These are phyloP conservation scores for Venturia asperata DNA, from an alignment of 2,329 filamentous ascomycete species.

Conservation along the genomic window DNA sequence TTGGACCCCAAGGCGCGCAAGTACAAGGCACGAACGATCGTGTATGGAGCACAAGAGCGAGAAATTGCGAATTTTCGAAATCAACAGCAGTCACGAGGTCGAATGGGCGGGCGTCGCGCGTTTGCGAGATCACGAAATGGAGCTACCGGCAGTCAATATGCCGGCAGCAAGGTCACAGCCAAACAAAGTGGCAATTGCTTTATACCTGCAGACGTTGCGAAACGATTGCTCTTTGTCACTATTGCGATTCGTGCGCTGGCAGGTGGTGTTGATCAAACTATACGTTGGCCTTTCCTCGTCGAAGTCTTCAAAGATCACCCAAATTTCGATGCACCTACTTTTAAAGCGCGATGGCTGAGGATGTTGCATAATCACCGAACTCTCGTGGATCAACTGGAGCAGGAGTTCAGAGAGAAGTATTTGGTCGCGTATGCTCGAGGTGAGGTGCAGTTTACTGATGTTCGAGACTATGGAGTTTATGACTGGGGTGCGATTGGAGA, in stretches of 20 bases:
- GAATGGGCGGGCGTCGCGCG: neutral
- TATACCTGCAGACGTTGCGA: conserved; percentile 8
- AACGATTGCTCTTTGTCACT: conserved; percentile 16
- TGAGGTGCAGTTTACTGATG: conserved; percentile 39
- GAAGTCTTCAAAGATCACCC: conserved; percentile 40
- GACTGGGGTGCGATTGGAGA: conserved; percentile 42
- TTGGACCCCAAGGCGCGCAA: neutral
- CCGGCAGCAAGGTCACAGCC: conserved; percentile 7
- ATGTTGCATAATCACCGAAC: conserved; percentile 34
- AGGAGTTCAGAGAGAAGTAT: conserved; percentile 41
- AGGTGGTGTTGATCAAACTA: conserved; percentile 8
- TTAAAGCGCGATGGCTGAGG: conserved; percentile 34
- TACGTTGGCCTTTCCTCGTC: conserved; percentile 29
- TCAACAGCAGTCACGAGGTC: neutral
- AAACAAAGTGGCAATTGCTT: conserved; percentile 12
- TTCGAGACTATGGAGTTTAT: conserved; percentile 37
- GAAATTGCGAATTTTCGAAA: neutral
- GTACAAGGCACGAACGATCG: neutral
- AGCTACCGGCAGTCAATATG: neutral
- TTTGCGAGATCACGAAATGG: neutral
- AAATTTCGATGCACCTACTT: conserved; percentile 31
- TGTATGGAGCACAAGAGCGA: neutral
- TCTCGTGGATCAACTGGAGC: conserved; percentile 39
- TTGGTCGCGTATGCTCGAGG: conserved; percentile 39
- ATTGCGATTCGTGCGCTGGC: conserved; percentile 18